phyloP scores from a whole-genome alignment of 2,329 filamentous ascomycete genomes.

The Xylariales sp. region DNA sequence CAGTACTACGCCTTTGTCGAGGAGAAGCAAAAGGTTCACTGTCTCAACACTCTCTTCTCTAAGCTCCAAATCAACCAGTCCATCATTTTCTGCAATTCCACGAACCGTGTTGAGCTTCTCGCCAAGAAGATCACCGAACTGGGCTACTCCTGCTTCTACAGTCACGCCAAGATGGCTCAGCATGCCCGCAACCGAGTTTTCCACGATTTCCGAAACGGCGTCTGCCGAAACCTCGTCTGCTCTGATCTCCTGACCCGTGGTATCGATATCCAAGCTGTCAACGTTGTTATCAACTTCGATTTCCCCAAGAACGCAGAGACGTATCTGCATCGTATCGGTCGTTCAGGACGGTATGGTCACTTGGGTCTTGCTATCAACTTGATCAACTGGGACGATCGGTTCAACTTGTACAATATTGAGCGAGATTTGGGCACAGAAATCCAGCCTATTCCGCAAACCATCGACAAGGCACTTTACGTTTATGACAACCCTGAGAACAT shows the following conservation, averaged over 20 bases:
- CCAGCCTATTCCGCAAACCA: constrained; percentile 86
- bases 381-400: constrained; percentile 99
- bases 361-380: constrained; percentile 96
- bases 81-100: constrained; percentile 99
- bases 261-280: constrained; percentile 99
- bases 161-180: constrained; percentile 96
- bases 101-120: constrained; percentile 92
- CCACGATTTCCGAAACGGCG: constrained; percentile 97
- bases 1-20: constrained; percentile 99
- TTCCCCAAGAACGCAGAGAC: constrained; percentile 99
- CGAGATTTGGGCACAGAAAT: constrained; percentile 97
- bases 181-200: constrained; percentile 97
- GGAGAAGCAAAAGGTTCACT: constrained; percentile 99
- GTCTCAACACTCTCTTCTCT: constrained; percentile 96
- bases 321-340: constrained; percentile 96
- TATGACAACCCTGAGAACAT: constrained; percentile 96
- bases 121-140: constrained; percentile 99
- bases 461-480: constrained; percentile 97
- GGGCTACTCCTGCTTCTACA: constrained; percentile 99
- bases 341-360: constrained; percentile 95
- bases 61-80: constrained; percentile 99
- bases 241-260: constrained; percentile 95
- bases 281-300: constrained; percentile 99
- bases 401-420: constrained; percentile 98
- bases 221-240: constrained; percentile 96